Percentiles rank a stretch among this genome's conserved stretches.
phyloP scores from a whole-genome alignment of 2,329 filamentous ascomycete species.

The Colletotrichum spaethianum region DNA sequence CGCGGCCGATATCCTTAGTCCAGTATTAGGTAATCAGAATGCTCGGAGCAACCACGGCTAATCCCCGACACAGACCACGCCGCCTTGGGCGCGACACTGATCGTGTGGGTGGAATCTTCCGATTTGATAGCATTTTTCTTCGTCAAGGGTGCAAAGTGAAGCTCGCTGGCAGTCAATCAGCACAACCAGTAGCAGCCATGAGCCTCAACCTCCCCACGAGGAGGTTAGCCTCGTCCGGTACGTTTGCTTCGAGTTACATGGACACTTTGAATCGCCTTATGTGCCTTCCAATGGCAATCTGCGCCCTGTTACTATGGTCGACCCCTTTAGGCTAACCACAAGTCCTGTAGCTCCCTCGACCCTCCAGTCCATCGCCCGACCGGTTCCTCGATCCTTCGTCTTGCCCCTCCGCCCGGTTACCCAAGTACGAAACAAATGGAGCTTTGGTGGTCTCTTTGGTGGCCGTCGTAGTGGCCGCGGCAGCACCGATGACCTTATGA shows the following conservation, averaged over 20 bases:
- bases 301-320: background rate
- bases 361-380: constrained; percentile 26
- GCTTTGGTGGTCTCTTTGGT: constrained; percentile 55
- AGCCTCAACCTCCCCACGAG: constrained; percentile 43
- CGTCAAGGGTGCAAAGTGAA: constrained; percentile 18
- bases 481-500: constrained; percentile 39
- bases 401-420: constrained; percentile 44
- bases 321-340: background rate
- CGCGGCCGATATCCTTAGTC: background rate
- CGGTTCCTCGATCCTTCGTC: constrained; percentile 33
- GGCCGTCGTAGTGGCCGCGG: constrained; percentile 25
- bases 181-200: constrained; percentile 38
- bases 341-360: constrained; percentile 27
- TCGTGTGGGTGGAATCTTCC: constrained; percentile 4
- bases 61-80: background rate
- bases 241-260: background rate
- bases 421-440: constrained; percentile 61
- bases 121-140: constrained; percentile 32
- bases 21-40: constrained; percentile 9
- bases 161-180: constrained; percentile 15
- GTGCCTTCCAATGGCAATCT: background rate
- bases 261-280: background rate
- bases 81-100: constrained; percentile 1
- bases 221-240: constrained; percentile 43
- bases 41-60: constrained; percentile 19